Conservation (phyloP, 768 basidiomycete genomes). For the Suillus brevipes region DNA sequence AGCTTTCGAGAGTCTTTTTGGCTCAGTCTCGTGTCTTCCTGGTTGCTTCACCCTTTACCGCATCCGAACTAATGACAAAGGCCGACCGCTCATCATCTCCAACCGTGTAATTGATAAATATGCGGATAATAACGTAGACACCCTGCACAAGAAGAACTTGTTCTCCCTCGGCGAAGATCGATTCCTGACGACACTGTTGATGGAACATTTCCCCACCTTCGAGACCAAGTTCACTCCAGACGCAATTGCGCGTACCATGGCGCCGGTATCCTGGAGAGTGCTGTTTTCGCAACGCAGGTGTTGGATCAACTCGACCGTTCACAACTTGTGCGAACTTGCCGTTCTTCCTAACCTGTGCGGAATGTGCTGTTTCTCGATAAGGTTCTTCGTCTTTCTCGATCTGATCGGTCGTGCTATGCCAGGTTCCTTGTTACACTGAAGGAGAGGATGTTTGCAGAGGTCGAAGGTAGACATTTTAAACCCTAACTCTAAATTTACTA, state of each 20-base stretch:
- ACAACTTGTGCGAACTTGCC: slow-evolving; percentile 66
- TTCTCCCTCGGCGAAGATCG: slow-evolving; percentile 72
- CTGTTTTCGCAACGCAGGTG: slow-evolving; percentile 67
- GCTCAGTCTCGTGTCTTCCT: slow-evolving; percentile 72
- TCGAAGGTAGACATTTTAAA: no score
- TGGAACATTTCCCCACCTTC: slow-evolving; percentile 71
- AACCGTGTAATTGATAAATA: slow-evolving; percentile 72
- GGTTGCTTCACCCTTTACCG: slow-evolving; percentile 75
- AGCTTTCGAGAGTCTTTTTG: slow-evolving; percentile 68
- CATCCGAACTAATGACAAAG: slow-evolving; percentile 70
- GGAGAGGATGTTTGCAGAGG: no score
- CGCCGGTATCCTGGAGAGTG: slow-evolving; percentile 62
- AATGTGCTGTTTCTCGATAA: slow-evolving; percentile 75
- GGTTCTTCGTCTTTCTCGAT: slow-evolving; percentile 69
- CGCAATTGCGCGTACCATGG: slow-evolving; percentile 61
- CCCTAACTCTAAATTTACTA: no score
- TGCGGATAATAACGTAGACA: slow-evolving; percentile 64
- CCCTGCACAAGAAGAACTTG: slow-evolving; percentile 71
- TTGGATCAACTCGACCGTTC: slow-evolving; percentile 75
- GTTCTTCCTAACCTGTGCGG: slow-evolving; percentile 65
- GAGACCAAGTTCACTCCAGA: slow-evolving; percentile 70
- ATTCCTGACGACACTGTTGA: slow-evolving; percentile 63
- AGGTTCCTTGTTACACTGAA: no score
- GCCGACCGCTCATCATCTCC: slow-evolving; percentile 70
- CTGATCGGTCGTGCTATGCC: no score